A percentile compares a stretch with the other conserved stretches of the same genome.
Evolutionary conservation across 257 asterid species (phyloP).

Genomic region (Solanum chiquidenum): DNA sequence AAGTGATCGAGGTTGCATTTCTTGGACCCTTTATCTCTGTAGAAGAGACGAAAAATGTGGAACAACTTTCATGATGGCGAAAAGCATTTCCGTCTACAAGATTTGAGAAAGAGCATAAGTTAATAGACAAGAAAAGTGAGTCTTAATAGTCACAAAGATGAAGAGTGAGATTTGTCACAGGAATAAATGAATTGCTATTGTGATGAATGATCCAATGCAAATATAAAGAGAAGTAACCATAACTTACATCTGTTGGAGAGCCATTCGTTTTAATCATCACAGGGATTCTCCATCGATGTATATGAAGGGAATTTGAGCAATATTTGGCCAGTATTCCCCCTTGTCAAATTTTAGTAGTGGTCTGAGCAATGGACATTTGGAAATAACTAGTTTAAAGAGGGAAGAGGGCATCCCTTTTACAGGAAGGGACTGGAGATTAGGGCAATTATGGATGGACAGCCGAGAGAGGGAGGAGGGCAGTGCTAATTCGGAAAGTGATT

Average conservation of each 20-base stretch:
- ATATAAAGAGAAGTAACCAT: no score
- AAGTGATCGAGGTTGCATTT: no score
- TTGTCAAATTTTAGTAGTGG: not conserved
- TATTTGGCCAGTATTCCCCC: not conserved
- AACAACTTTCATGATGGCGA: no score
- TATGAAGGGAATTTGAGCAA: not conserved
- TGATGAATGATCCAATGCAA: no score
- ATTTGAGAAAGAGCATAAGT: no score
- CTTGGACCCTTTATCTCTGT: no score
- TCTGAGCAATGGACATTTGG: not conserved
- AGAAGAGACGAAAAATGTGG: no score
- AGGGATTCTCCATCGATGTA: fast-evolving
- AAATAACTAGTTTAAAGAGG: not conserved
- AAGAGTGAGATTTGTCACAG: no score
- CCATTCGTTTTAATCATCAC: not conserved
- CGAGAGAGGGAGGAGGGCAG: not conserved
- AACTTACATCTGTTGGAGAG: not conserved
- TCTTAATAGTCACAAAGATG: no score
- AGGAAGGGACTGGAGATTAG: not conserved
- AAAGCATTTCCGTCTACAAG: no score
- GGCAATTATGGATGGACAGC: not conserved
- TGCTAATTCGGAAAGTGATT: not conserved
- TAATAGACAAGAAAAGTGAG: no score
- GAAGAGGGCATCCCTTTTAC: not conserved
- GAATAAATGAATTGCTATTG: no score